Conservation (phyloP, 805 yeast genomes). For the Saturnispora diversa region DNA sequence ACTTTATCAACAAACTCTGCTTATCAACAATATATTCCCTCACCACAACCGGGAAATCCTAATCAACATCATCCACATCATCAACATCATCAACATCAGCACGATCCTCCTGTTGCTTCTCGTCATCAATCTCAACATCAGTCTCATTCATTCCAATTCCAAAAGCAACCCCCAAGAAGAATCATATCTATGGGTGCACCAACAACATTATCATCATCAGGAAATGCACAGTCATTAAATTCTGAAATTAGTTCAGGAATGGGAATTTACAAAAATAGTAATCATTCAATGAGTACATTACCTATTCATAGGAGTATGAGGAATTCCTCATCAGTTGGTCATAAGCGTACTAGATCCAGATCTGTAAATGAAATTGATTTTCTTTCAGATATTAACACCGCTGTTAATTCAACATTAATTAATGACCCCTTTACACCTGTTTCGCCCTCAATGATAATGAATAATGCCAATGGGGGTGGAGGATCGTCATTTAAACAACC, state of each 20-base stretch:
- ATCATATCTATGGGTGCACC: not conserved
- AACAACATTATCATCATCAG: not conserved
- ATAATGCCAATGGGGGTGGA: not conserved
- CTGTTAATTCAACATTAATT: conserved; percentile 6
- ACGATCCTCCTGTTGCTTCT: no score
- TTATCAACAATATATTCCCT: no score
- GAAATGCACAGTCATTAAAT: not conserved
- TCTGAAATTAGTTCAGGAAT: not conserved
- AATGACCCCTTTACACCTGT: conserved; percentile 10
- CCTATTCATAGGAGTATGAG: conserved; percentile 1
- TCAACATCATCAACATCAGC: no score
- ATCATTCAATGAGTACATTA: conserved; percentile 1
- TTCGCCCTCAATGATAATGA: conserved; percentile 7
- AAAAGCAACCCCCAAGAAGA: not conserved
- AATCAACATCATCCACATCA: no score
- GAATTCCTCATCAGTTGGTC: conserved; percentile 19
- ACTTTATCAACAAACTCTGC: not conserved
- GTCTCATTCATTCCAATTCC: conserved; percentile 6
- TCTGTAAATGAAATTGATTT: conserved; percentile 28
- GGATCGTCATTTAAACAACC: conserved; percentile 1
- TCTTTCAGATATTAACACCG: conserved; percentile 7
- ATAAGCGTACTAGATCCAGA: conserved; percentile 31
- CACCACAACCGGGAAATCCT: no score
- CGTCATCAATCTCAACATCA: no score
- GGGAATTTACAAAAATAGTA: conserved; percentile 6